phyloP scores from a whole-genome alignment of 257 asterid genomes.

The Galeopsis tetrahit region DNA sequence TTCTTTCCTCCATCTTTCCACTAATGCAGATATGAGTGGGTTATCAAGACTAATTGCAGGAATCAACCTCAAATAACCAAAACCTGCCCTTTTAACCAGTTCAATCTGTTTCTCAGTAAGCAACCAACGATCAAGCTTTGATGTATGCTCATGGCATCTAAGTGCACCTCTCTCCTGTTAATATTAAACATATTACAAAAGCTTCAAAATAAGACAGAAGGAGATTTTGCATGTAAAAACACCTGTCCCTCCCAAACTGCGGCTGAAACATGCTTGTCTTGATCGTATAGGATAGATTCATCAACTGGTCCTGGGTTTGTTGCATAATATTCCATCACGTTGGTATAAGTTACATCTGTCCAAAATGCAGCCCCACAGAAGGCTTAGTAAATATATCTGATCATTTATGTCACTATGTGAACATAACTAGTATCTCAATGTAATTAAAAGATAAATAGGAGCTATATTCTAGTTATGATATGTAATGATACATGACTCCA shows the following conservation, averaged over 20 bases:
- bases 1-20: conserved; percentile 98
- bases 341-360: conserved; percentile 52
- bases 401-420: conserved; percentile 18
- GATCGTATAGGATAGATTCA: conserved; percentile 81
- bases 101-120: conserved; percentile 62
- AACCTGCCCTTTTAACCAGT: conserved; percentile 77
- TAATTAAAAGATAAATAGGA: not conserved
- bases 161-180: conserved; percentile 93
- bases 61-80: conserved; percentile 74
- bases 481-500: not conserved
- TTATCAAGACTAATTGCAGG: conserved; percentile 81
- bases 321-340: conserved; percentile 62
- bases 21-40: conserved; percentile 93
- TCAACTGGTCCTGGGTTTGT: conserved; percentile 89
- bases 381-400: conserved; percentile 19
- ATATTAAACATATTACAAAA: conserved; percentile 24
- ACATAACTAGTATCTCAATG: not conserved
- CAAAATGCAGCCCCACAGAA: conserved; percentile 32
- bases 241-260: conserved; percentile 99
- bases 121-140: conserved; percentile 95
- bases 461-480: conserved; percentile 11
- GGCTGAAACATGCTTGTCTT: conserved; percentile 93
- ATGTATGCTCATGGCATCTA: conserved; percentile 97
- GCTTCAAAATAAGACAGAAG: conserved; percentile 20
- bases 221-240: conserved; percentile 28